Base-by-base conservation (phyloP, 805 yeast genomes). In the Yarrowia sp. region DNA sequence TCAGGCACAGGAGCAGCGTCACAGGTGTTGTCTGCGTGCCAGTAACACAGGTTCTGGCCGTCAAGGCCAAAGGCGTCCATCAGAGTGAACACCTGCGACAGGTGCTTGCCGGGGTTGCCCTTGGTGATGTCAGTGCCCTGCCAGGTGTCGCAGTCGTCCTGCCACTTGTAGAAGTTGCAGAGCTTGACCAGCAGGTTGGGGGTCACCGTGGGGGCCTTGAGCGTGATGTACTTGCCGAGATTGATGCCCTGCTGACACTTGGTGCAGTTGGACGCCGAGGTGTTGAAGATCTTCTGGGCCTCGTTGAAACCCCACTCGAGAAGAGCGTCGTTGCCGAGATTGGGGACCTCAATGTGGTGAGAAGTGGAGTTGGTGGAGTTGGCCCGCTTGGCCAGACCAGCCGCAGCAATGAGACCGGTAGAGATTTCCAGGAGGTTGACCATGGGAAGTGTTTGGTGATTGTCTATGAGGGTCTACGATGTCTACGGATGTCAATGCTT, bases 11-110 rank as follows among this genome's bases (percentile, higher is more conserved):
- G 32, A 36, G 56, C 56, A 16, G 26, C 5, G 4, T 16, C 56
- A 7, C 56, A 52, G 56, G 26, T 12, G 14, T 49, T 15, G 26
- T 5, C 26, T 0, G 32, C 56, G 26, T 77, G 4, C 79, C 74
- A 77, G 76, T 92, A 88, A 5, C 61, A 41, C 77, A 86, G 85
- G 72, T 86, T 86, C 46, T 84, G 84, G 41, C 88, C 89, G 72
- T 87, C 90, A 36, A 80, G 72, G 9, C 86, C 81, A 68, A 77
- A 74, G 11, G 88, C 85, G 72, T 85, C 84, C 82, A 87, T 83
- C 66, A 83, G 72, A n/a, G 81, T 79, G 49, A 86, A 73, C 77
- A 86, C 77, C 70, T 85, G 84, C 8, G 84, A 81, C 69, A 86
- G 82, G 72, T 86, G 52, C 35, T 45, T 59, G 4, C 65, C 65